Percentiles rank a stretch among this genome's conserved stretches.
Evolutionary conservation across 345 rosid species (phyloP).

Genomic region (Anastatica hierochuntica): DNA sequence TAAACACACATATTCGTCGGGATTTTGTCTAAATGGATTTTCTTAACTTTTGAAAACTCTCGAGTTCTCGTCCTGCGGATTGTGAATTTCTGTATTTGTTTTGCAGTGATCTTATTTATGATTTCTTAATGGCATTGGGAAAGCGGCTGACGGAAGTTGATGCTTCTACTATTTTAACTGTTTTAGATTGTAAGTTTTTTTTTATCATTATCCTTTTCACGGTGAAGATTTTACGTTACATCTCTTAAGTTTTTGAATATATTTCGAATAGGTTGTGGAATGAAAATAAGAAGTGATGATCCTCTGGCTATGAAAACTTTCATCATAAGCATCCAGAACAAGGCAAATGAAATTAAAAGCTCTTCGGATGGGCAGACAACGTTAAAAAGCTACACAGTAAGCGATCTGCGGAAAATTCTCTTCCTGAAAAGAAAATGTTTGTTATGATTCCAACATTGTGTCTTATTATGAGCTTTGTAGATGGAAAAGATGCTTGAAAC

Average conservation of each 20-base stretch:
- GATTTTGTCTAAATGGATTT: too few species aligned
- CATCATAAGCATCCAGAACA: slow-evolving; percentile 61
- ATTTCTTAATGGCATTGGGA: slow-evolving; percentile 66
- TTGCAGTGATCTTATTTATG: slow-evolving; percentile 84
- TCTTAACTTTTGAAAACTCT: too few species aligned
- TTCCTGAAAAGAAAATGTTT: not conserved
- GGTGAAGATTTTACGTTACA: not conserved
- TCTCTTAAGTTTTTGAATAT: slow-evolving; percentile 9
- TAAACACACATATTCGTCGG: slow-evolving; percentile 3
- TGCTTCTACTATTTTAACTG: slow-evolving; percentile 66
- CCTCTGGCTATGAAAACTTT: slow-evolving; percentile 81
- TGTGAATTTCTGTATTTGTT: not conserved
- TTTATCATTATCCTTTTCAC: not conserved
- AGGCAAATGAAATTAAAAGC: slow-evolving; percentile 63
- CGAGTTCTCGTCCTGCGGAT: too few species aligned
- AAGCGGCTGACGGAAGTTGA: slow-evolving; percentile 64
- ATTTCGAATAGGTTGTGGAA: slow-evolving; percentile 66
- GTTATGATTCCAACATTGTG: not conserved
- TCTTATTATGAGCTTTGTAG: slow-evolving; percentile 30
- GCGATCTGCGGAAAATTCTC: slow-evolving; percentile 2
- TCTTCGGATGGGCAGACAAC: slow-evolving; percentile 32
- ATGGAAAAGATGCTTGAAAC: slow-evolving; percentile 97
- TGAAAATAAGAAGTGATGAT: slow-evolving; percentile 87
- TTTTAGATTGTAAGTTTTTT: slow-evolving; percentile 58
- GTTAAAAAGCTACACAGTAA: slow-evolving; percentile 51